Evolutionary conservation across 129 eudicot genomes (phyloP).

Genomic region (Helianthus tuberosus): DNA sequence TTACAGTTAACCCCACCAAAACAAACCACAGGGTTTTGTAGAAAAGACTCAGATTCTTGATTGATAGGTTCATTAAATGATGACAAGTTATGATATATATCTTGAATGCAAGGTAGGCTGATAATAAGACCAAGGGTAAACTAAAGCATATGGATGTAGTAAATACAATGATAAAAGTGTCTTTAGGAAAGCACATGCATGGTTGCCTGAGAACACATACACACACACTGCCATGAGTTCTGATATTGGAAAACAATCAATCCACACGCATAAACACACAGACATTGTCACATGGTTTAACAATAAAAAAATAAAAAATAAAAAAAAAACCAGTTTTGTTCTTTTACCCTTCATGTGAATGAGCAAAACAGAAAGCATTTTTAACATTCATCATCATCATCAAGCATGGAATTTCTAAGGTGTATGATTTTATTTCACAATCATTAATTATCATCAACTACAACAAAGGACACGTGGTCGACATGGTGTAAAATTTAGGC

Average conservation of each 20-base stretch:
- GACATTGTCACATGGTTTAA: slow-evolving; percentile 41
- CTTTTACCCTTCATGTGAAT: slow-evolving; percentile 46
- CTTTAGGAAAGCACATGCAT: slow-evolving; percentile 50
- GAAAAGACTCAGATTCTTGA: slow-evolving; percentile 7
- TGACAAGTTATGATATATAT: slow-evolving; percentile 11
- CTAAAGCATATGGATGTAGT: slow-evolving; percentile 34
- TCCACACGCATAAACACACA: slow-evolving; percentile 38
- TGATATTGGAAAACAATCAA: slow-evolving; percentile 44
- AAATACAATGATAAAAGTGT: slow-evolving; percentile 48
- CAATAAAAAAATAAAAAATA: too few species aligned
- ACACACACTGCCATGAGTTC: slow-evolving; percentile 44
- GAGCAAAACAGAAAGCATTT: slow-evolving; percentile 7
- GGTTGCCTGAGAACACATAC: slow-evolving; percentile 42
- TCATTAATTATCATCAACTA: slow-evolving; percentile 20
- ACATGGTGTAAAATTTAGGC: too few species aligned
- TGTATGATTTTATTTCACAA: slow-evolving; percentile 14
- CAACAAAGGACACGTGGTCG: background rate
- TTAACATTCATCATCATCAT: slow-evolving; percentile 13
- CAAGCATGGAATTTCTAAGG: slow-evolving; percentile 39
- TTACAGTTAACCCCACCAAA: slow-evolving; percentile 20
- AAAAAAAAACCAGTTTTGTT: background rate
- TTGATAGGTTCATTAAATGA: slow-evolving; percentile 8
- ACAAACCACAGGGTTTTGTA: slow-evolving; percentile 16
- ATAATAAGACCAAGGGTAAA: slow-evolving; percentile 23
- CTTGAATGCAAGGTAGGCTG: slow-evolving; percentile 20